Evolutionary conservation across 208 protist genomes (phyloP).

Genomic region (Wallacemonas collosoma): DNA sequence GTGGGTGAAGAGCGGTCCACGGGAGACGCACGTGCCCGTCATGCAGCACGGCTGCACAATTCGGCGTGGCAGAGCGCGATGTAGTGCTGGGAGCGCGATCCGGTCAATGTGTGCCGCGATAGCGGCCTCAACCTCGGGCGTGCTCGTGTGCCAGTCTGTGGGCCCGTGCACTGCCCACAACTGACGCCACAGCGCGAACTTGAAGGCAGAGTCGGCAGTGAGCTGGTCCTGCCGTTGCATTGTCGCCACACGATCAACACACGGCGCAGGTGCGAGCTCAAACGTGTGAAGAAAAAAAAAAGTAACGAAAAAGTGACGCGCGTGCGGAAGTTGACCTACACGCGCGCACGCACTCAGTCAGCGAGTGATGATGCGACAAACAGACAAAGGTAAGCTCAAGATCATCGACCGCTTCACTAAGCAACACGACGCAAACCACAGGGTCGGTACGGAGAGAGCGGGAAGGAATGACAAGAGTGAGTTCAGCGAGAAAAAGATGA

Average conservation of each 20-base stretch:
- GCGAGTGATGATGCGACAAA: not conserved
- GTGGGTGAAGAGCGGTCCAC: constrained; percentile 19
- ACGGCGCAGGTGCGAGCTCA: no score
- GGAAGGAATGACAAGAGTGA: no score
- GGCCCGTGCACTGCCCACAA: constrained; percentile 18
- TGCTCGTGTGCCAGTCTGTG: not conserved
- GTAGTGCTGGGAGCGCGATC: constrained; percentile 41
- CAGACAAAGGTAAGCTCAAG: not conserved
- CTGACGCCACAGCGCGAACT: constrained; percentile 68
- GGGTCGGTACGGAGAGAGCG: no score
- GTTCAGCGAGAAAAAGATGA: no score
- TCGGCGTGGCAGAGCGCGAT: constrained; percentile 40
- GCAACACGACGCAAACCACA: not conserved
- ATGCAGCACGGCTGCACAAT: constrained; percentile 54
- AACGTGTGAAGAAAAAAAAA: not conserved
- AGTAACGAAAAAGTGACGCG: not conserved
- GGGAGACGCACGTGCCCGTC: constrained; percentile 43
- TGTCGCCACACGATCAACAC: no score
- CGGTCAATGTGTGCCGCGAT: constrained; percentile 28
- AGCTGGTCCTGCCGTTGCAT: constrained; percentile 47
- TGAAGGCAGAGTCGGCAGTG: constrained; percentile 75
- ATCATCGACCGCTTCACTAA: not conserved
- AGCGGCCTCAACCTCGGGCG: not conserved
- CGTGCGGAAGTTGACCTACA: not conserved
- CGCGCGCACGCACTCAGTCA: not conserved